Percentiles rank a stretch among this genome's conserved stretches.
phyloP scores from a whole-genome alignment of 2,329 filamentous ascomycete genomes.

The Westerdykella sp. region DNA sequence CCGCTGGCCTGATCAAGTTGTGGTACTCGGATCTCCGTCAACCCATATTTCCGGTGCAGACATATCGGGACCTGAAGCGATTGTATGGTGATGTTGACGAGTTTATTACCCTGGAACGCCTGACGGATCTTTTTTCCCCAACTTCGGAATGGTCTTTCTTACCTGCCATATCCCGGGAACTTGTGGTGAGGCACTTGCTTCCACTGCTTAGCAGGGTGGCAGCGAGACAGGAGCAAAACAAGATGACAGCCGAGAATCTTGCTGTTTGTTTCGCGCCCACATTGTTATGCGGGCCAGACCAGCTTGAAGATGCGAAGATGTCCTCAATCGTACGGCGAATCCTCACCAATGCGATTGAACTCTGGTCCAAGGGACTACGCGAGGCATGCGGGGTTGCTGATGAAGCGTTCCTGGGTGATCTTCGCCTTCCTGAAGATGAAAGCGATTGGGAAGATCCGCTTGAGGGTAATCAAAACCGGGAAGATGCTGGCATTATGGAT shows the following conservation, averaged over 20 bases:
- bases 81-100: constrained; percentile 39
- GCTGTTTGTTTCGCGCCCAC: constrained; percentile 51
- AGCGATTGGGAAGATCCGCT: constrained; percentile 47
- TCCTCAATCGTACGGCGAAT: constrained; percentile 47
- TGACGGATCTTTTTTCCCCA: constrained; percentile 43
- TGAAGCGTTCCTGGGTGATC: constrained; percentile 35
- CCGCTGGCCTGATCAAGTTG: constrained; percentile 49
- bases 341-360: constrained; percentile 43
- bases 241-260: constrained; percentile 51
- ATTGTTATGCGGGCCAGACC: constrained; percentile 48
- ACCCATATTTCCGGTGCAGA: constrained; percentile 46
- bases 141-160: constrained; percentile 44
- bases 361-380: constrained; percentile 41
- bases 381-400: constrained; percentile 38
- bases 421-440: constrained; percentile 36
- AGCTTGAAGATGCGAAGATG: constrained; percentile 51
- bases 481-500: constrained; percentile 19
- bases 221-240: constrained; percentile 44
- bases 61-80: constrained; percentile 44
- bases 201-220: constrained; percentile 47
- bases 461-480: constrained; percentile 21
- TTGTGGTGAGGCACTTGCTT: constrained; percentile 47
- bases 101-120: constrained; percentile 36
- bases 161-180: constrained; percentile 41
- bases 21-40: constrained; percentile 51